phyloP scores from a whole-genome alignment of 257 asterid genomes.

The Asclepias syriaca region DNA sequence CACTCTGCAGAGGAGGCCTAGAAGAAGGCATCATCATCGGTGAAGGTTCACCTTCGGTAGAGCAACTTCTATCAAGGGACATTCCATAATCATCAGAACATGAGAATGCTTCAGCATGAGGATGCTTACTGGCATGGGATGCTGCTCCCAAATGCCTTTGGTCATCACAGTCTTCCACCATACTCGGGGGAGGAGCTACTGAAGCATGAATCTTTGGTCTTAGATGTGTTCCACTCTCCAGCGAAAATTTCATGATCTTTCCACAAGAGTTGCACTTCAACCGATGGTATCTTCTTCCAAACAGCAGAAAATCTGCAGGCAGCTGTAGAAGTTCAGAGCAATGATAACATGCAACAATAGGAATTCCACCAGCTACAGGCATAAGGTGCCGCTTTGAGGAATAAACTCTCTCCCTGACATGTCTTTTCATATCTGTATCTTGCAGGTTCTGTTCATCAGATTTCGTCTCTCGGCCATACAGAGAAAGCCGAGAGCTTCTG shows the following conservation, averaged over 20 bases:
- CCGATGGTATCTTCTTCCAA: constrained; percentile 50
- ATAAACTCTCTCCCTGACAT: constrained; percentile 38
- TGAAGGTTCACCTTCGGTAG: constrained; percentile 46
- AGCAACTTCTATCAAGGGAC: constrained; percentile 46
- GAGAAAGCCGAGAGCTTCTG: constrained; percentile 41
- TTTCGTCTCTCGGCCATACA: constrained; percentile 33
- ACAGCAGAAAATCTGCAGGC: constrained; percentile 74
- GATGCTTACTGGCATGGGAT: constrained; percentile 23
- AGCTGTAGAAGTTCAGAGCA: constrained; percentile 63
- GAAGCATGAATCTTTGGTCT: constrained; percentile 44
- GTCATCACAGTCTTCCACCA: constrained; percentile 32
- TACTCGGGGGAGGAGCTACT: constrained; percentile 59
- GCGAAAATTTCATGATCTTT: constrained; percentile 53
- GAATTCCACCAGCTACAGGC: constrained; percentile 80
- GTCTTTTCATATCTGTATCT: constrained; percentile 35
- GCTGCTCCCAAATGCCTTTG: constrained; percentile 25
- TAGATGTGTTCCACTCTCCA: constrained; percentile 38
- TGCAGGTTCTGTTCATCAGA: constrained; percentile 33
- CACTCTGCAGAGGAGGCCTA: constrained; percentile 19
- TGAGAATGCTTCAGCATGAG: constrained; percentile 40
- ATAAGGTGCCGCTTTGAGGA: constrained; percentile 44
- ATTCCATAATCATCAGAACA: constrained; percentile 55
- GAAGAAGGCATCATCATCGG: constrained; percentile 18
- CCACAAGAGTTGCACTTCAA: constrained; percentile 66
- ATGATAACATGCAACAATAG: constrained; percentile 57